phyloP scores from a whole-genome alignment of 345 rosid species.

The Linum trigynum region DNA sequence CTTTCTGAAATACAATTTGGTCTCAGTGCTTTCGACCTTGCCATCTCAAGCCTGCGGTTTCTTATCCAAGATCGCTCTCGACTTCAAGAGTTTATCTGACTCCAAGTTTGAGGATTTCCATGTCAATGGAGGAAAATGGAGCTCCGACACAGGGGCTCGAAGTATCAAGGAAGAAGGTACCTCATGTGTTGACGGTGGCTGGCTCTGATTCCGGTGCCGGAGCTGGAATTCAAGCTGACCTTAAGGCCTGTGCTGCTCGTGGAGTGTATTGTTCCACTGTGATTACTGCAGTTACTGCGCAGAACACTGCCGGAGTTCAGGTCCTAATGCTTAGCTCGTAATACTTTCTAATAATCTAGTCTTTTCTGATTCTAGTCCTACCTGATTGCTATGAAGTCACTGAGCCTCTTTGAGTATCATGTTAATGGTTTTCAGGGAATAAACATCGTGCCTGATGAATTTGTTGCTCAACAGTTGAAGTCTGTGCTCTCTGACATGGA shows the following conservation, averaged over 20 bases:
- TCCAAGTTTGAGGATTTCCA: conserved; percentile 1
- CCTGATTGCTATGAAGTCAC: neutral
- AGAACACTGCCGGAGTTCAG: conserved; percentile 90
- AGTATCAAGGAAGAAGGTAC: conserved; percentile 23
- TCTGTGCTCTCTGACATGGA: conserved; percentile 93
- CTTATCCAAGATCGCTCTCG: neutral
- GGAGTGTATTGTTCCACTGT: conserved; percentile 89
- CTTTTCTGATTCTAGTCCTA: neutral
- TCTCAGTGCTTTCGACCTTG: neutral
- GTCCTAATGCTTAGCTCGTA: conserved; percentile 13
- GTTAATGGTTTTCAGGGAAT: conserved; percentile 31
- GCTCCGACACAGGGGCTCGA: conserved; percentile 7
- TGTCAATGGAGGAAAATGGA: conserved; percentile 19
- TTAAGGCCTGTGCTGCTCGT: conserved; percentile 84
- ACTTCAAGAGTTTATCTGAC: neutral
- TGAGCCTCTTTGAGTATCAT: neutral
- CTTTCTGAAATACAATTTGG: neutral
- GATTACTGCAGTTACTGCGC: conserved; percentile 81
- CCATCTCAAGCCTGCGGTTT: neutral
- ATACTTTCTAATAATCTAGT: neutral
- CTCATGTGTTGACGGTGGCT: conserved; percentile 75
- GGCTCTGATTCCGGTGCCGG: conserved; percentile 96
- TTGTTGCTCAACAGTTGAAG: conserved; percentile 66
- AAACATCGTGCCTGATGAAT: conserved; percentile 37
- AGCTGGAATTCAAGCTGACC: conserved; percentile 95